These are phyloP conservation scores for Dictyostelium intermedium DNA, from an alignment of 78 protist species.

Conservation along the genomic window DNA sequence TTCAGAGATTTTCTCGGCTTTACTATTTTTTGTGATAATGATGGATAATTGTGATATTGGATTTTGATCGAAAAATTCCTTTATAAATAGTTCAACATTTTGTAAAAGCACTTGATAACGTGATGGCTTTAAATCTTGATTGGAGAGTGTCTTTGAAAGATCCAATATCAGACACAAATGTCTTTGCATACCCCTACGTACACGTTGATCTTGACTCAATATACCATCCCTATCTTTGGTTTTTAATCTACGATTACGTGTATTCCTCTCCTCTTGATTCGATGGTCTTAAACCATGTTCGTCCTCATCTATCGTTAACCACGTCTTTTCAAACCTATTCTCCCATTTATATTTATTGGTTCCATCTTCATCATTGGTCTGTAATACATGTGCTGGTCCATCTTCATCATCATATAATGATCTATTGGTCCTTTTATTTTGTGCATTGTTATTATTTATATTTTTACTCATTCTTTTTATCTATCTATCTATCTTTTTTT, in stretches of 20 bases:
- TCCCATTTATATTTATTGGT: constrained; percentile 74
- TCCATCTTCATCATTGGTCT: constrained; percentile 48
- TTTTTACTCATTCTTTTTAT: neutral
- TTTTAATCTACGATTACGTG: constrained; percentile 21
- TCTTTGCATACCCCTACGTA: constrained; percentile 89
- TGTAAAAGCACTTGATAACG: constrained; percentile 37
- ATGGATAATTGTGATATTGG: constrained; percentile 89
- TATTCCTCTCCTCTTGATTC: constrained; percentile 11
- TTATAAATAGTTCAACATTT: constrained; percentile 58
- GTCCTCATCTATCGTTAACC: constrained; percentile 73
- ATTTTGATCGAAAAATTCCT: constrained; percentile 91
- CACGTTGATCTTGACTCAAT: neutral
- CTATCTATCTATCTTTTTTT: neutral
- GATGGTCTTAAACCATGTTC: constrained; percentile 48
- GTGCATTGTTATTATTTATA: neutral
- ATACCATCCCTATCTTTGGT: neutral
- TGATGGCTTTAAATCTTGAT: constrained; percentile 80
- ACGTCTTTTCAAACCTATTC: constrained; percentile 24
- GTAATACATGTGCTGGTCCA: constrained; percentile 52
- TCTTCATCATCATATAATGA: constrained; percentile 40
- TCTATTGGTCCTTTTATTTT: neutral
- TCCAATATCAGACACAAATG: constrained; percentile 84
- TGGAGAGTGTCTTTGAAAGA: constrained; percentile 34
- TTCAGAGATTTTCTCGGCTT: constrained; percentile 84
- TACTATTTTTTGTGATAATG: constrained; percentile 71